Percentiles rank a stretch among this genome's conserved stretches.
These are phyloP conservation scores for Eucalyptus erythrocorys DNA, from an alignment of 345 rosid species.

Conservation along the genomic window DNA sequence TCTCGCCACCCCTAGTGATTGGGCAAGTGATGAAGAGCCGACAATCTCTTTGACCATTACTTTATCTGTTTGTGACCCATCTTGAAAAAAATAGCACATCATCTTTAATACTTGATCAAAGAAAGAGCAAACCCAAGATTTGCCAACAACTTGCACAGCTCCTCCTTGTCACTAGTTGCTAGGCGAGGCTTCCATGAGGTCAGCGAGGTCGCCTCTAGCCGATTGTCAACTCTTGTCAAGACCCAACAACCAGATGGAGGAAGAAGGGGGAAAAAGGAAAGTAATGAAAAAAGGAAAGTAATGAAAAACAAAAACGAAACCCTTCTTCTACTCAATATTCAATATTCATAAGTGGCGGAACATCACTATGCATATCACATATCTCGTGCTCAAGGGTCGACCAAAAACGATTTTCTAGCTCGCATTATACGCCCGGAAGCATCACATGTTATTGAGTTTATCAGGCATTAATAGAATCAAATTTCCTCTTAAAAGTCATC, in stretches of 20 bases:
- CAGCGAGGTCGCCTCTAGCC: accelerated
- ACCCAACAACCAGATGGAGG: accelerated
- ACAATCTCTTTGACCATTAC: background rate
- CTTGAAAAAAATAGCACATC: background rate
- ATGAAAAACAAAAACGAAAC: too few relatives aligned
- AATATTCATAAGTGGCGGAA: too few relatives aligned
- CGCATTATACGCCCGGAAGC: too few relatives aligned
- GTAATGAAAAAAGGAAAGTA: too few relatives aligned
- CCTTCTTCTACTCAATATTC: too few relatives aligned
- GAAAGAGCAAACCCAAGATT: background rate
- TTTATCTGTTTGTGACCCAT: background rate
- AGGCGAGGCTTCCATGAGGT: background rate
- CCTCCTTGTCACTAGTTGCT: background rate
- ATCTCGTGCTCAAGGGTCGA: accelerated
- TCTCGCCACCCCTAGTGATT: accelerated
- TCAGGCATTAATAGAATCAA: background rate
- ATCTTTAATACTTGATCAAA: background rate
- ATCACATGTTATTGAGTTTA: background rate
- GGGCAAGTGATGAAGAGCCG: background rate
- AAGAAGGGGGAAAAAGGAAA: too few relatives aligned
- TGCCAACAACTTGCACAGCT: background rate
- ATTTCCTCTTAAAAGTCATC: too few relatives aligned
- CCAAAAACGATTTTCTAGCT: too few relatives aligned
- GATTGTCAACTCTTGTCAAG: background rate
- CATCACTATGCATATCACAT: too few relatives aligned